Percentiles rank a stretch among this genome's conserved stretches.
These are phyloP conservation scores for Pestalotiopsis fici DNA, from an alignment of 2,329 filamentous ascomycete genomes.

Conservation along the genomic window DNA sequence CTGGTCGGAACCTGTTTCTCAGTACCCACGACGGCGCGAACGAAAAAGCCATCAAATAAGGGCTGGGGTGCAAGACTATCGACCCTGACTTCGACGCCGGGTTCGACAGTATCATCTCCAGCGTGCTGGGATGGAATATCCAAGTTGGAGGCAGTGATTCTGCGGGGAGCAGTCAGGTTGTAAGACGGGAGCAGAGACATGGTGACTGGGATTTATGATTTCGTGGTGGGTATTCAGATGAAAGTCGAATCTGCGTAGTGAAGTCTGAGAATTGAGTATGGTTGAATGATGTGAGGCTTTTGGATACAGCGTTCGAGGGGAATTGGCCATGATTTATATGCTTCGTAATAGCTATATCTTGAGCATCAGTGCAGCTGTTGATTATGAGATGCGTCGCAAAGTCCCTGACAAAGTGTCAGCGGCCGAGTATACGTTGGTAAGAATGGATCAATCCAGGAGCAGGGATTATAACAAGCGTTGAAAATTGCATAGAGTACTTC, in stretches of 20 bases:
- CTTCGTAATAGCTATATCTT: too few relatives aligned
- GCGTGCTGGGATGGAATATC: slow-evolving; percentile 15
- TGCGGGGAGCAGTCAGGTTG: slow-evolving; percentile 19
- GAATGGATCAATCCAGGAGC: too few relatives aligned
- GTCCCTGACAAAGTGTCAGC: too few relatives aligned
- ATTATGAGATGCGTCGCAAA: too few relatives aligned
- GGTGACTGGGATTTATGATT: neutral
- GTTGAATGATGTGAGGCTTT: too few relatives aligned
- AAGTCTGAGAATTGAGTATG: neutral
- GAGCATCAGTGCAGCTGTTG: too few relatives aligned
- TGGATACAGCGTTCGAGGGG: too few relatives aligned
- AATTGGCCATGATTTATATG: too few relatives aligned
- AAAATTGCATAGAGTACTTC: too few relatives aligned
- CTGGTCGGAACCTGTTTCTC: slow-evolving; percentile 53
- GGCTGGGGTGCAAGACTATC: slow-evolving; percentile 21
- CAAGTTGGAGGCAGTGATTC: slow-evolving; percentile 26
- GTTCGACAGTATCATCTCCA: slow-evolving; percentile 18
- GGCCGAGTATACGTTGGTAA: too few relatives aligned
- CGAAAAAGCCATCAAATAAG: slow-evolving; percentile 18
- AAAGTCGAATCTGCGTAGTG: neutral
- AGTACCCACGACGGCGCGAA: slow-evolving; percentile 22
- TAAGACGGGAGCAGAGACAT: neutral
- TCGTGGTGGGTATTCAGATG: neutral
- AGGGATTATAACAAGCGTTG: too few relatives aligned
- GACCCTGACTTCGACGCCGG: slow-evolving; percentile 25